Evolutionary conservation across 345 rosid species (phyloP), one percentile per base, ranked within the genome.

Genomic region (Microthlaspi erraticum): DNA sequence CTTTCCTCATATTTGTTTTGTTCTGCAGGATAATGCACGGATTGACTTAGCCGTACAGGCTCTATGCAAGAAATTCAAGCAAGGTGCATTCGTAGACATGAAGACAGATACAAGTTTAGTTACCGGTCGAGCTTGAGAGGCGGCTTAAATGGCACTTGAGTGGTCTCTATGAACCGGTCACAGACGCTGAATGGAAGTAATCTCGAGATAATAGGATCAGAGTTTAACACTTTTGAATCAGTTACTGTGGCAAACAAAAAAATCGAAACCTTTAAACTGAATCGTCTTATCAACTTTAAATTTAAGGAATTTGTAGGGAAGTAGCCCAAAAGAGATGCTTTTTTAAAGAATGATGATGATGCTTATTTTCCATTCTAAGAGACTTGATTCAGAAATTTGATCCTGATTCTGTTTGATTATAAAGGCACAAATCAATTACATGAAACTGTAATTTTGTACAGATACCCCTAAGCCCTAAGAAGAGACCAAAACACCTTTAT

Each of bases 21-120:
- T 71, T 56, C 19, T 3, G 61, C 93, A 92, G 98, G 87, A 81
- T 44, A 73, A 54, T 52, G 77, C 80, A 9, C 79, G 89, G 75
- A 75, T 88, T 51, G 83, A 83, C 42, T 74, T 66, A 52, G 96
- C 93, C 10, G 60, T 70, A 31, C 83, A 80, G 57, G 85, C 84
- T 10, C 73, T 92, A 63, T 6, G 64, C 83, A 86, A 88, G 73
- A 88, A 83, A 74, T 81, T 84, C 74, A 82, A 75, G 52, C 80
- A 73, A 0, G 82, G 77, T 44, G 79, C 82, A 32, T 81, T 92
- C 42, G 67, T 81, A 8, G 87, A 85, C 57, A 19, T 71, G 54
- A 55, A 64, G 29, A 42, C 80, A 73, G 78, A 16, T 61, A 17
- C 69, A 74, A 52, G 9, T 23, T 38, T 42, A 26, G 46, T 50